Base-by-base conservation (phyloP, 768 basidiomycete species). In the Tephrocybe sp. region DNA sequence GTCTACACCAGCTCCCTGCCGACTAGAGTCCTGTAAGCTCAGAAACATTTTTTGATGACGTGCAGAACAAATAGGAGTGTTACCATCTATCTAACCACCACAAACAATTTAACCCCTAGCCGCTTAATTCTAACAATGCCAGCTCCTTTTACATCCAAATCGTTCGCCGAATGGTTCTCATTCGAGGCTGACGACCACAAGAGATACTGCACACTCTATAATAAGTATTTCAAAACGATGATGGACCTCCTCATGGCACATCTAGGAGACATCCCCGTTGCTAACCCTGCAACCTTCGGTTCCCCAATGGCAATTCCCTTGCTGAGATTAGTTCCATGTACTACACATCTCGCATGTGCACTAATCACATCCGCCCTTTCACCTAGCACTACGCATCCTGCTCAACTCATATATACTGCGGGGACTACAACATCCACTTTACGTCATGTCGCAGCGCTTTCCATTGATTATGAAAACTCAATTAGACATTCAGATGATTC, bases 331-430 rank as follows among this genome's bases (percentile, higher is more conserved):
- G 55, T 43, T 6, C 17, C 31, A 30, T 44, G 26, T 26, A 31
- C 44, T 19, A 41, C 46, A 43, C 31, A 16, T 23, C 10, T 46
- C 31, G 1, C 9, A 4, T n/a, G 26, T 7, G 13, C 32, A 12
- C 31, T n/a, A n/a, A 26, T 39, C 45, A 35, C 22, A 5, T 45
- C 34, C 30, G 13, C 9, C 22, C 3, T n/a, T n/a, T n/a, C 9
- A 6, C 13, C 34, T 8, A 56, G 55, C 55, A 56, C 22, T 56
- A 38, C 10, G 48, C 14, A 0, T 26, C 6, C 30, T 56, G 51
- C n/a, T 22, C 39, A 1, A 49, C 35, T 2, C 55, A 56, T 39
- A 48, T 52, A 14, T 56, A 56, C 40, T 56, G 55, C 34, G 31
- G n/a, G 0, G 2, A 13, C 9, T 56, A 51, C 36, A 51, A 56